Percentiles rank a stretch among this genome's conserved stretches.
phyloP scores from a whole-genome alignment of 352 stramenopile species.

The Globisporangium paddicum region DNA sequence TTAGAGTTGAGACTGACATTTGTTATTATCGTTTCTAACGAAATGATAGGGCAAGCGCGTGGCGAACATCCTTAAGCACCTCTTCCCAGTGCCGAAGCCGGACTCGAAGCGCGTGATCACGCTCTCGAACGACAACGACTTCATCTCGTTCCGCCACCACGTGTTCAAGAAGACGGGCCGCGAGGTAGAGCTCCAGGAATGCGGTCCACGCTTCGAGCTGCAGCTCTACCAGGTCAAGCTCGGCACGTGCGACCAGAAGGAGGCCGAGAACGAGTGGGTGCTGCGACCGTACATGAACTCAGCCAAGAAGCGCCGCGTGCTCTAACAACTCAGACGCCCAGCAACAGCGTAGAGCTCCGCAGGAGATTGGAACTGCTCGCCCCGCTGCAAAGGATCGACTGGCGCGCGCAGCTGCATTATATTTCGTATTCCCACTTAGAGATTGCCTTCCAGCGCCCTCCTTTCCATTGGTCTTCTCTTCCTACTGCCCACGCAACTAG shows the following conservation, averaged over 20 bases:
- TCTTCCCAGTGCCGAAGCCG: conserved; percentile 97
- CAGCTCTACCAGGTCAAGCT: conserved; percentile 98
- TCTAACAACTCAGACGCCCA: conserved; percentile 35
- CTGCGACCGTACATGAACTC: conserved; percentile 99
- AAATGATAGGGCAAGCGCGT: conserved; percentile 84
- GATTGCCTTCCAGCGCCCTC: neutral
- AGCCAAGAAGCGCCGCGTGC: conserved; percentile 94
- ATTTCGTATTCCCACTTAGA: neutral
- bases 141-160: conserved; percentile 99
- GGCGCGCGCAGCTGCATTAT: neutral
- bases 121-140: conserved; percentile 98
- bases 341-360: neutral
- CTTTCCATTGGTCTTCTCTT: neutral
- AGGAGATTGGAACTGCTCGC: neutral
- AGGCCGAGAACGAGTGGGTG: conserved; percentile 99
- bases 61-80: conserved; percentile 97
- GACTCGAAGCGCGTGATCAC: conserved; percentile 97
- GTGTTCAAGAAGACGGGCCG: conserved; percentile 94
- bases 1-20: neutral
- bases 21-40: neutral
- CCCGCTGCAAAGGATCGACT: neutral
- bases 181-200: conserved; percentile 94
- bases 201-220: conserved; percentile 97
- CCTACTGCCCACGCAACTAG: neutral
- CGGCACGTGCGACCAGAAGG: conserved; percentile 98